Evolutionary conservation across 805 yeast genomes (phyloP).

Genomic region (Wickerhamiella dianesei): DNA sequence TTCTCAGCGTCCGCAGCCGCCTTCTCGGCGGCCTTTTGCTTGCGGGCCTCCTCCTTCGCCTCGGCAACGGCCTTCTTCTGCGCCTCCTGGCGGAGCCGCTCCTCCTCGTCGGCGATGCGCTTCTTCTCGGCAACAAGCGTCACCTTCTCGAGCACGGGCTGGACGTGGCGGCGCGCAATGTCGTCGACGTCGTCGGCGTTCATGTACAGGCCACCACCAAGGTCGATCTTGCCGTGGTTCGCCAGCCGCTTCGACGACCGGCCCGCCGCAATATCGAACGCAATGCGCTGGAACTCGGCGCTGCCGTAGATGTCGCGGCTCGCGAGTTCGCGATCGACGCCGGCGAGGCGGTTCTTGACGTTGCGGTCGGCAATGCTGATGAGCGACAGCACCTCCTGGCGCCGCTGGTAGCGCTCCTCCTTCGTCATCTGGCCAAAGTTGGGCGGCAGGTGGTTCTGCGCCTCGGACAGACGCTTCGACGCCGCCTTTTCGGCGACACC

Average conservation of each 20-base stretch:
- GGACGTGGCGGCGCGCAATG: slow-evolving; percentile 66
- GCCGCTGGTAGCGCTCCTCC: slow-evolving; percentile 18
- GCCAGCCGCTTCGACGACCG: slow-evolving; percentile 45
- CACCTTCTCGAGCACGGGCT: slow-evolving; percentile 71
- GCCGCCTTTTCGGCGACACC: slow-evolving; percentile 24
- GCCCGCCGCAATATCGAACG: slow-evolving; percentile 63
- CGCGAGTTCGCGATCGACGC: slow-evolving; percentile 31
- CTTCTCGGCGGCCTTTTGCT: slow-evolving; percentile 24
- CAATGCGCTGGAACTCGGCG: slow-evolving; percentile 53
- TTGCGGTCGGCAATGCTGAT: slow-evolving; percentile 20
- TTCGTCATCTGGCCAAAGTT: slow-evolving; percentile 14
- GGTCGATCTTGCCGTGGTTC: slow-evolving; percentile 42
- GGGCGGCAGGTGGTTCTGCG: slow-evolving; percentile 16
- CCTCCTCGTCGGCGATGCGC: slow-evolving; percentile 42
- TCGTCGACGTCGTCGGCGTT: slow-evolving; percentile 60
- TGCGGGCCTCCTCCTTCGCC: slow-evolving; percentile 11
- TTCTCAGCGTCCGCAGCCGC: slow-evolving; percentile 20
- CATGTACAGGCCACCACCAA: slow-evolving; percentile 83
- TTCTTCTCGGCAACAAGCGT: slow-evolving; percentile 55
- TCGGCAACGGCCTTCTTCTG: slow-evolving; percentile 23
- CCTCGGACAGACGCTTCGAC: slow-evolving; percentile 13
- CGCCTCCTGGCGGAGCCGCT: slow-evolving; percentile 28
- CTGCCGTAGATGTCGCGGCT: slow-evolving; percentile 29
- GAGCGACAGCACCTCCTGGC: slow-evolving; percentile 19
- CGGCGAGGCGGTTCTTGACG: slow-evolving; percentile 24